A percentile compares a stretch with the other conserved stretches of the same genome.
These are phyloP conservation scores for Talaromyces piceae DNA, from an alignment of 2,329 filamentous ascomycete genomes.

Conservation along the genomic window DNA sequence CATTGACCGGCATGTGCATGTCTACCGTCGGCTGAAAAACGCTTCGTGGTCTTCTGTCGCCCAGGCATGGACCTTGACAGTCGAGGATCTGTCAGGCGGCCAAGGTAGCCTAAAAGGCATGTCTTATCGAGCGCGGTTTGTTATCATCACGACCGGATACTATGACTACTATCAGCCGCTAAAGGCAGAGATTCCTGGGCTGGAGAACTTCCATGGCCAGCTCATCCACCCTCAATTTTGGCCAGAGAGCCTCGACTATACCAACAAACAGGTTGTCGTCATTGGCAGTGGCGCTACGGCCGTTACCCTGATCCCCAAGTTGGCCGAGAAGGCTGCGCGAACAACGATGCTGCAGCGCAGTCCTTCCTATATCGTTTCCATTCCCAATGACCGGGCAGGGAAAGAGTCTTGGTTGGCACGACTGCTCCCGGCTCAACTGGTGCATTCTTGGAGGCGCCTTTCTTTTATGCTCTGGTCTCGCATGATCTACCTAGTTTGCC, in stretches of 20 bases:
- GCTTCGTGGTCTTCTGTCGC: conserved; percentile 50
- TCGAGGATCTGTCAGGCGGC: conserved; percentile 16
- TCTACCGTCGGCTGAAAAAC: conserved; percentile 39
- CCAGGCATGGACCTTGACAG: conserved; percentile 44
- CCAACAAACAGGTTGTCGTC: conserved; percentile 58
- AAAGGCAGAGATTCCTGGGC: conserved; percentile 53
- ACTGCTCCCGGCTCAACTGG: conserved; percentile 8
- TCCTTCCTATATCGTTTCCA: conserved; percentile 56
- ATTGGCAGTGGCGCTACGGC: conserved; percentile 71
- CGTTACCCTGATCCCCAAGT: conserved; percentile 61
- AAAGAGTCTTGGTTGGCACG: neutral
- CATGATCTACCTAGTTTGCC: conserved; percentile 41
- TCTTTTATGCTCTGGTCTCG: conserved; percentile 34
- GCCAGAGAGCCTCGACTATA: conserved; percentile 57
- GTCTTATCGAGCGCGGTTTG: conserved; percentile 30
- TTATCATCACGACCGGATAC: conserved; percentile 57
- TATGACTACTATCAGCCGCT: conserved; percentile 61
- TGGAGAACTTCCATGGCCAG: conserved; percentile 54
- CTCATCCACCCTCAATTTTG: conserved; percentile 65
- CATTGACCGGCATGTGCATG: conserved; percentile 48
- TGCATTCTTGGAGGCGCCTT: conserved; percentile 31
- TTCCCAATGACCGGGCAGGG: conserved; percentile 25
- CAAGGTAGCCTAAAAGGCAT: conserved; percentile 19
- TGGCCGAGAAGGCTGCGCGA: conserved; percentile 54
- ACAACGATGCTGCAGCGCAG: conserved; percentile 73